Conservation (phyloP, 345 rosid species). For the Clausena lansium region DNA sequence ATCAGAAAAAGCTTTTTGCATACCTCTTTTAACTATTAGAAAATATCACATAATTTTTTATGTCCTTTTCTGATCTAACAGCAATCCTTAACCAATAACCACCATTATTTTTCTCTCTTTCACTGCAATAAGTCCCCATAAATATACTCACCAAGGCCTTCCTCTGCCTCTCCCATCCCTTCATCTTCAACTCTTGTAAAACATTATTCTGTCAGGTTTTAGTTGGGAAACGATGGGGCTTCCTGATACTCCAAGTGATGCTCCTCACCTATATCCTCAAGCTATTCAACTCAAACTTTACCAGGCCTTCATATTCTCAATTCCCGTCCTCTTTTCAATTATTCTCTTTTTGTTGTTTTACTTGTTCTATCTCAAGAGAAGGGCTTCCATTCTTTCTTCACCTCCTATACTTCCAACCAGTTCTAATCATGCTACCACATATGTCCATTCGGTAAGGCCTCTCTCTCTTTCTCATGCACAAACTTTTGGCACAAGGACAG, state of each 20-base stretch:
- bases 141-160: conserved; percentile 14
- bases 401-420: conserved; percentile 45
- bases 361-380: conserved; percentile 92
- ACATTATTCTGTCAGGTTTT: conserved; percentile 2
- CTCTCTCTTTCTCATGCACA: conserved; percentile 10
- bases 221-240: conserved; percentile 46
- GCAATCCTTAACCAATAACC: conserved; percentile 6
- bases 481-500: not conserved
- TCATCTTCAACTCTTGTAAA: not conserved
- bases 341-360: conserved; percentile 86
- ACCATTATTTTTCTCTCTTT: conserved; percentile 5
- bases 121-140: not conserved
- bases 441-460: conserved; percentile 47
- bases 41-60: conserved; percentile 7
- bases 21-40: conserved; percentile 20
- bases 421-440: conserved; percentile 40
- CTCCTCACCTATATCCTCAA: conserved; percentile 78
- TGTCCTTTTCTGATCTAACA: conserved; percentile 15
- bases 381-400: conserved; percentile 56
- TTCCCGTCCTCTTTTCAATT: conserved; percentile 88
- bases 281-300: conserved; percentile 88
- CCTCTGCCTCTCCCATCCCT: conserved; percentile 1
- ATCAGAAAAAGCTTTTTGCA: conserved; percentile 27
- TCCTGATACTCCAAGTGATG: conserved; percentile 48
- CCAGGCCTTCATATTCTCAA: conserved; percentile 95